A percentile compares a stretch with the other conserved stretches of the same genome.
Conservation (phyloP, 2,329 filamentous ascomycete species). For the Pleoardoris graminearum region DNA sequence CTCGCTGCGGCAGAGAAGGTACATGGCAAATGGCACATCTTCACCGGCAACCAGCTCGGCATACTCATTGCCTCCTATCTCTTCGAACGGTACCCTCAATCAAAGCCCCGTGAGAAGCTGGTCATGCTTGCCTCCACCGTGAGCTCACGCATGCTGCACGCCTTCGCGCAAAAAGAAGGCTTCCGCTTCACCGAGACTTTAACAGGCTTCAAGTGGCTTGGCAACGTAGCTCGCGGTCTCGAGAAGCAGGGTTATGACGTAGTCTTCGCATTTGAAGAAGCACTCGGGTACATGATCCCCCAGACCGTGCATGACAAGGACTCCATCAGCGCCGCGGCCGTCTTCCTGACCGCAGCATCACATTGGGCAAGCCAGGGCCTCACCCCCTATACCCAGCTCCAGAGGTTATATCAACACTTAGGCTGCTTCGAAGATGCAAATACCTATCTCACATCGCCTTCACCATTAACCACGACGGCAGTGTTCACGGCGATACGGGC, state of each 20-base stretch:
- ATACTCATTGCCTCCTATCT: conserved; percentile 62
- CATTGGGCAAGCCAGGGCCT: conserved; percentile 57
- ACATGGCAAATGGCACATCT: conserved; percentile 60
- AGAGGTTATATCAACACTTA: conserved; percentile 59
- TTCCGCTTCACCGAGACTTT: conserved; percentile 64
- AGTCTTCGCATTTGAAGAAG: conserved; percentile 66
- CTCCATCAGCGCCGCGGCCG: conserved; percentile 62
- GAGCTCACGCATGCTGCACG: conserved; percentile 64
- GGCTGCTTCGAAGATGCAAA: conserved; percentile 67
- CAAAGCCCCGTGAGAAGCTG: conserved; percentile 46
- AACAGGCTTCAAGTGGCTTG: conserved; percentile 71
- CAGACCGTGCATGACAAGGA: conserved; percentile 67
- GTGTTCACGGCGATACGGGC: conserved; percentile 60
- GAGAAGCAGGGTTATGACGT: conserved; percentile 53
- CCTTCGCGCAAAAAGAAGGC: conserved; percentile 58
- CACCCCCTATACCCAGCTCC: conserved; percentile 61
- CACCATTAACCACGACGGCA: conserved; percentile 54
- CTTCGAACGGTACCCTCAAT: conserved; percentile 51
- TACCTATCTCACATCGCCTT: conserved; percentile 64
- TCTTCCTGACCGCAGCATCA: conserved; percentile 61
- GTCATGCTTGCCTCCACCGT: conserved; percentile 66
- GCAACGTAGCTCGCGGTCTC: conserved; percentile 61
- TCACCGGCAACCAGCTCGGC: conserved; percentile 68
- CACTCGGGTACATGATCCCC: conserved; percentile 69
- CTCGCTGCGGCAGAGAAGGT: conserved; percentile 65